phyloP scores from a whole-genome alignment of 2,329 filamentous ascomycete species.

The Corniculantispora saksenae region DNA sequence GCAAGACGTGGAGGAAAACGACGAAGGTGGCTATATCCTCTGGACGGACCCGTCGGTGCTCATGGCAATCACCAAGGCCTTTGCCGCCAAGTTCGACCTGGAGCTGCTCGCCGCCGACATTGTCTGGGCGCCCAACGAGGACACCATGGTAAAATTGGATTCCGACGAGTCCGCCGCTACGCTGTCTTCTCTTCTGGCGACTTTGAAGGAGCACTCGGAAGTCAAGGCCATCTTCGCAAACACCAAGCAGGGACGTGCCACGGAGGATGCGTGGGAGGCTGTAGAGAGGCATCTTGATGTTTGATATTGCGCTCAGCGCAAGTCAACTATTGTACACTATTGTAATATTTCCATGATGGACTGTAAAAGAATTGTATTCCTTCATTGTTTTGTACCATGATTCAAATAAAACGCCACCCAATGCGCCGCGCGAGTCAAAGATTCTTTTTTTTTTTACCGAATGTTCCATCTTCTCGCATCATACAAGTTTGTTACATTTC shows the following conservation, averaged over 20 bases:
- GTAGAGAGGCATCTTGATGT: conserved; percentile 56
- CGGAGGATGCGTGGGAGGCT: conserved; percentile 55
- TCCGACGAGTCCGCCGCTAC: conserved; percentile 54
- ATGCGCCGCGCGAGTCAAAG: not conserved
- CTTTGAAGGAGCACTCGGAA: conserved; percentile 66
- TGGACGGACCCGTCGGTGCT: conserved; percentile 40
- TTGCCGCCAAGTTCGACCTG: conserved; percentile 65
- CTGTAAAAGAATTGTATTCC: not conserved
- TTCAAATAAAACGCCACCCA: conserved; percentile 15
- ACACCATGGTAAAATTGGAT: conserved; percentile 68
- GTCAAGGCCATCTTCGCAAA: conserved; percentile 83
- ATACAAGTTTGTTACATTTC: conserved; percentile 13
- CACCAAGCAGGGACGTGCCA: conserved; percentile 49
- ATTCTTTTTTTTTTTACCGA: no score
- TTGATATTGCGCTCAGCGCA: conserved; percentile 28
- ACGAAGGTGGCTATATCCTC: conserved; percentile 69
- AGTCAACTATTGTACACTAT: conserved; percentile 9
- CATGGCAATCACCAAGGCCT: conserved; percentile 38
- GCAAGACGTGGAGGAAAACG: conserved; percentile 68
- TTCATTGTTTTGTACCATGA: not conserved
- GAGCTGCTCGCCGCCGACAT: conserved; percentile 76
- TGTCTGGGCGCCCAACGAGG: conserved; percentile 80
- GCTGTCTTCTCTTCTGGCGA: conserved; percentile 61
- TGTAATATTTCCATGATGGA: conserved; percentile 1
- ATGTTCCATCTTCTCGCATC: not conserved